phyloP scores from a whole-genome alignment of 768 basidiomycete species.

The Gymnopilus junonius region DNA sequence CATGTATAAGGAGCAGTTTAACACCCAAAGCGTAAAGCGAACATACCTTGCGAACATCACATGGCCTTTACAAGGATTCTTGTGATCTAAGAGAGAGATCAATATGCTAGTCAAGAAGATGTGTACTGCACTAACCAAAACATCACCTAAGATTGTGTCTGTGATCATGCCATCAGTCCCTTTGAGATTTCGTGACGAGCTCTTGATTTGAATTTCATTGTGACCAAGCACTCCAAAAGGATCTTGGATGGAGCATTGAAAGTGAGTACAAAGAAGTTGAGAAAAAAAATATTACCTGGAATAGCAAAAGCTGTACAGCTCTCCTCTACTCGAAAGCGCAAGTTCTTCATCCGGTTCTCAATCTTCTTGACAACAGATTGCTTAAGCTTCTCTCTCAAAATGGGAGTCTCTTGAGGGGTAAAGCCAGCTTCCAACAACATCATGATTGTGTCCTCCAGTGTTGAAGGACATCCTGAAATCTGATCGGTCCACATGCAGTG shows the following conservation, averaged over 20 bases:
- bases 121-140: conserved; percentile 37
- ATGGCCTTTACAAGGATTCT: conserved; percentile 72
- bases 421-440: conserved; percentile 64
- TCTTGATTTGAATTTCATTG: conserved; percentile 62
- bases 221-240: conserved; percentile 50
- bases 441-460: conserved; percentile 65
- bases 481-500: conserved; percentile 70
- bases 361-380: conserved; percentile 49
- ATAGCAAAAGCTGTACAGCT: conserved; percentile 64
- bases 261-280: background rate
- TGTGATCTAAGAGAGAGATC: conserved; percentile 38
- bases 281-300: conserved; percentile 44
- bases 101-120: background rate
- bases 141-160: conserved; percentile 59
- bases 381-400: conserved; percentile 58
- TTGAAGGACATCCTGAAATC: conserved; percentile 63
- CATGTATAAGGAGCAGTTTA: background rate
- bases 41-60: conserved; percentile 64
- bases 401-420: conserved; percentile 45
- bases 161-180: conserved; percentile 45
- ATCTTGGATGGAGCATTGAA: conserved; percentile 42
- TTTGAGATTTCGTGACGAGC: conserved; percentile 46
- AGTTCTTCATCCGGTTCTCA: conserved; percentile 40
- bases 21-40: background rate
- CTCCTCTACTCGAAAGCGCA: conserved; percentile 53